Base-by-base conservation (phyloP, 2,329 filamentous ascomycete species). In the Fusarium siculi region DNA sequence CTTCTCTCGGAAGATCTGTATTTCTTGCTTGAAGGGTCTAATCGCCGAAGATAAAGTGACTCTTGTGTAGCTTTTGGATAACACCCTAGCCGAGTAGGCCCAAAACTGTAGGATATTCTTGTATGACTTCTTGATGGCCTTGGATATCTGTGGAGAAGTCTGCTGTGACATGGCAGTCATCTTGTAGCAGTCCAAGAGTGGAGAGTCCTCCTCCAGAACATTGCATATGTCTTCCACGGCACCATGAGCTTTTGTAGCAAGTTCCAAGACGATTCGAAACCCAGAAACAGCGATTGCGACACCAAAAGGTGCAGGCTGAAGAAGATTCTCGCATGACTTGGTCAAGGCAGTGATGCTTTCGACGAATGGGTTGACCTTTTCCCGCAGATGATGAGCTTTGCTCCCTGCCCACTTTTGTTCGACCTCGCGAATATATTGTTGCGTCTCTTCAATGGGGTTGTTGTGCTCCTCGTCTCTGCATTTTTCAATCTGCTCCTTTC, bases 401-500 rank as follows among this genome's bases (percentile, higher is more conserved):
- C 34, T 39, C 16, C 18, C 34, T n/a, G 23, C 39, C 50, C 34
- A 37, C 18, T 25, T 53, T 7, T 53, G 19, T 25, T 53, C 50
- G 50, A 53, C 34, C 7, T 53, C 19, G 12, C 23, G 50, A 30
- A 54, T 54, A 2, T 18, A 54, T 18, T 54, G 34, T 39, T 54
- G 32, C 15, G 23, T n/a, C 23, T 39, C n/a, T 37, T 39, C 12
- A 2, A 52, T 37, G 6, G n/a, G 32, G 11, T 52, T 32, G 3
- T 8, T 2, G 12, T 16, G 32, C 12, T 52, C n/a, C 7, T 21
- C n/a, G 0, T 23, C 18, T 36, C 1, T 36, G 2, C 16, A 19
- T 4, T 21, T 25, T 2, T 37, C 32, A 6, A 15, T 15, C 12
- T 52, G 49, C 18, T 37, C 32, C 9, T 25, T 52, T 16, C 32